A percentile compares a stretch with the other conserved stretches of the same genome.
phyloP scores from a whole-genome alignment of 2,329 filamentous ascomycete species.

The Pezicula carpinea region DNA sequence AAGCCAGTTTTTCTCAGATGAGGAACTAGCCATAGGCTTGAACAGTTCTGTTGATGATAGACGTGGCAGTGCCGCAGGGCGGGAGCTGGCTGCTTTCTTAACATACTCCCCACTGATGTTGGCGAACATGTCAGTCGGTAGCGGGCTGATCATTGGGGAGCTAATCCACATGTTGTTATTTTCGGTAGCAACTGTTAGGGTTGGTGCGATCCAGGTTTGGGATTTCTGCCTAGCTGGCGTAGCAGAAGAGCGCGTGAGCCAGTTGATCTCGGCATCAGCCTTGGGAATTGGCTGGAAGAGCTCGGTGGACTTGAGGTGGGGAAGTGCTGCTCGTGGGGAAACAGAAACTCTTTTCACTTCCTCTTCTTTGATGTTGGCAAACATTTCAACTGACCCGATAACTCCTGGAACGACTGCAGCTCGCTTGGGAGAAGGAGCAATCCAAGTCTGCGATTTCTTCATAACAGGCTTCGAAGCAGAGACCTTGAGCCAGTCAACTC shows the following conservation, averaged over 20 bases:
- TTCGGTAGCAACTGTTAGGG: too few species aligned
- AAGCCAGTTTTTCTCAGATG: neutral
- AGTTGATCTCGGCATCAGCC: neutral
- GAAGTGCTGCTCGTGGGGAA: neutral
- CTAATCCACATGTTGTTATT: too few species aligned
- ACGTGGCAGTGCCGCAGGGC: neutral
- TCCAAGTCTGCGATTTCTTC: neutral
- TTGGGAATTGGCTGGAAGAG: neutral
- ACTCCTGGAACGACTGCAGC: neutral
- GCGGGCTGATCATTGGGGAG: too few species aligned
- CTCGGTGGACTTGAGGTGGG: neutral
- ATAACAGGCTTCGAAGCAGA: neutral
- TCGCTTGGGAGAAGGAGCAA: neutral
- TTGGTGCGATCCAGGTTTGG: too few species aligned
- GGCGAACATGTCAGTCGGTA: neutral
- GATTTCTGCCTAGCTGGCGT: too few species aligned
- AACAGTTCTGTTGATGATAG: neutral
- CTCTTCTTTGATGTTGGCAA: neutral
- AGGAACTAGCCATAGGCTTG: neutral
- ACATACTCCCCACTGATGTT: neutral
- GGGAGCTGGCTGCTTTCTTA: neutral
- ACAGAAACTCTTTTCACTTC: neutral
- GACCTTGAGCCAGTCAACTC: conserved; percentile 1
- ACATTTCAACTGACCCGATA: neutral
- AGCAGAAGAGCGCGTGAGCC: neutral